Evolutionary conservation across 1,139 yeast genomes (phyloP).

Genomic region (Kazachstania sp.): DNA sequence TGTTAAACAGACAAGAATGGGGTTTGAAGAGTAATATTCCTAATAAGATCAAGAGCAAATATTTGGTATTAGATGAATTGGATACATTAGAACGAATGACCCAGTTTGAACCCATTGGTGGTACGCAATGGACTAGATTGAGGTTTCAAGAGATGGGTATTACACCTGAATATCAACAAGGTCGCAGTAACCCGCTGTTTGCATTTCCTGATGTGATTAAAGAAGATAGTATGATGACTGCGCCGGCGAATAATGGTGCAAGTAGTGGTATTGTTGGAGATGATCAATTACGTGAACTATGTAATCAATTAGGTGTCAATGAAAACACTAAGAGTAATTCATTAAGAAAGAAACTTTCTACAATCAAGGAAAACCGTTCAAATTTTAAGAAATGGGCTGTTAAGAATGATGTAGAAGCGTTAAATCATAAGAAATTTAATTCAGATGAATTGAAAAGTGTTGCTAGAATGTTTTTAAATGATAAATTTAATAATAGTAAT

Average conservation of each 20-base stretch:
- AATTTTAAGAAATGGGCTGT: conserved; percentile 38
- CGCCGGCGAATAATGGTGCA: not conserved
- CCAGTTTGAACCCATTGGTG: conserved; percentile 42
- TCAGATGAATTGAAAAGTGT: conserved; percentile 31
- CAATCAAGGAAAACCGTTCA: conserved; percentile 15
- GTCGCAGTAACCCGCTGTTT: conserved; percentile 31
- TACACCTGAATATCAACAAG: conserved; percentile 25
- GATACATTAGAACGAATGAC: conserved; percentile 48
- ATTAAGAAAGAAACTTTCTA: conserved; percentile 3
- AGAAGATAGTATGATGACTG: conserved; percentile 10
- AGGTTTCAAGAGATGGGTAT: conserved; percentile 48
- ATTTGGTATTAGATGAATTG: conserved; percentile 41
- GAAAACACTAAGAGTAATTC: conserved; percentile 1
- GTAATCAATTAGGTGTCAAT: conserved; percentile 15
- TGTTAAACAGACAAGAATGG: conserved; percentile 51
- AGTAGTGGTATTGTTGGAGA: conserved; percentile 4
- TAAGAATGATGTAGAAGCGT: conserved; percentile 33
- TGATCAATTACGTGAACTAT: conserved; percentile 9
- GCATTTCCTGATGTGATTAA: conserved; percentile 19
- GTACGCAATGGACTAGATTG: conserved; percentile 40
- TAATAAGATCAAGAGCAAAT: conserved; percentile 38
- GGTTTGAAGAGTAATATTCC: conserved; percentile 57
- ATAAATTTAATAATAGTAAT: conserved; percentile 10
- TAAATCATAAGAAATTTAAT: conserved; percentile 25
- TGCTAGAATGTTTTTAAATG: conserved; percentile 34